phyloP scores from a whole-genome alignment of 106 monocot species.

The Dioscorea alata region DNA sequence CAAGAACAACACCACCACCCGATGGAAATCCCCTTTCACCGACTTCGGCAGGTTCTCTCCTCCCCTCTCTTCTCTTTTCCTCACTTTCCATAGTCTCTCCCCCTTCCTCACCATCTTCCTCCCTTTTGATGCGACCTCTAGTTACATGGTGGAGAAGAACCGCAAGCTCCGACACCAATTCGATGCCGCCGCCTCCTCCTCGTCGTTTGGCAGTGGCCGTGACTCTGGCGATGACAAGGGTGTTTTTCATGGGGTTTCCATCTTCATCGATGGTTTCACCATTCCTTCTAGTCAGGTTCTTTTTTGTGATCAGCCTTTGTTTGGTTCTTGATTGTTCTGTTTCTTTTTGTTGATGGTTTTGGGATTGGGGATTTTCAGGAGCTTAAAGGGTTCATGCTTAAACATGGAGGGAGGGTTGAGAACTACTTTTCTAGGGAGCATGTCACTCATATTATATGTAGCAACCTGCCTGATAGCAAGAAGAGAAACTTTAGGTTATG shows the following conservation, averaged over 20 bases:
- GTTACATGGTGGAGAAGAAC: slow-evolving; percentile 92
- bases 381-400: slow-evolving; percentile 70
- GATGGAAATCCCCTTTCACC: slow-evolving; percentile 35
- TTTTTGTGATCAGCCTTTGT: neutral
- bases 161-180: slow-evolving; percentile 83
- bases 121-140: neutral
- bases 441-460: slow-evolving; percentile 89
- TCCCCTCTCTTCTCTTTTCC: neutral
- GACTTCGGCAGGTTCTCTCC: slow-evolving; percentile 51
- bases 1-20: neutral
- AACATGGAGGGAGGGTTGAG: slow-evolving; percentile 77
- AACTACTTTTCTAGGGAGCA: slow-evolving; percentile 89
- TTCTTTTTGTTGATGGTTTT: neutral
- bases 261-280: slow-evolving; percentile 88
- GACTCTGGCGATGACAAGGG: slow-evolving; percentile 12
- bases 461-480: slow-evolving; percentile 80
- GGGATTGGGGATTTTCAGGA: slow-evolving; percentile 29
- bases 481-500: slow-evolving; percentile 70
- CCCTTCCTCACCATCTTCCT: neutral
- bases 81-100: neutral
- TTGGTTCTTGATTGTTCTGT: neutral
- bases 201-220: slow-evolving; percentile 1
- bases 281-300: slow-evolving; percentile 80
- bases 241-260: slow-evolving; percentile 81
- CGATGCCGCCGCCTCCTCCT: slow-evolving; percentile 43